Evolutionary conservation across 257 asterid genomes (phyloP), one percentile per base, ranked within the genome.

Genomic region (Eucommia ulmoides): DNA sequence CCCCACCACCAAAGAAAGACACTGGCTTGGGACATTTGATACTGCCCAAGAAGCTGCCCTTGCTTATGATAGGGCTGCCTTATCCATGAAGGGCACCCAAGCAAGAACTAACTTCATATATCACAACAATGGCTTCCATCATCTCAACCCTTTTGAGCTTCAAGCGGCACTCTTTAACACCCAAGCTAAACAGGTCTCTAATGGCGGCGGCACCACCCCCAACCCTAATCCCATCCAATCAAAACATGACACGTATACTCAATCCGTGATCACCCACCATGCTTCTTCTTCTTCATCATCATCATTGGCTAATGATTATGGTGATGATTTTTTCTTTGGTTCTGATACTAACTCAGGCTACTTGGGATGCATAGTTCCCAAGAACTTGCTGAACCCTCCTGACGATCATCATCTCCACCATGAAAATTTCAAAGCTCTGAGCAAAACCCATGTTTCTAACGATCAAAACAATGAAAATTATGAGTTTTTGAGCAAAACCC

Each of bases 1-100:
- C 66, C 98, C 98, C 21, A 72, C 78, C 2, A 89, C 96, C 14
- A 89, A 85, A 68, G 98, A 89, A 53, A 59, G 96, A 22, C 96
- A 89, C 51, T 89, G 98, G 96, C 81, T 89, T 1, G 98, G 96
- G 0, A 89, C 98, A 0, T 89, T 82, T 52, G 98, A 89, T 59
- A 82, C 98, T 20, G 94, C 98, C 21, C 96, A 89, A 51, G 98
- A 89, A 59, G 98, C 98, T 0, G 98, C 98, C 45, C 65, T 89
- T 60, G 98, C 98, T 22, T 89, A 89, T 59, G 98, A 89, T 22
- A 71, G 92, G 52, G 98, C 98, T 9, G 96, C 98, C 19, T 88
- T 89, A 5, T 76, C 91, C 23, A 85, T 89, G 74, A 89, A 82
- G 45, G 96, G 96, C 54, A 67, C 79, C 7, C 94, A 80, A 66